Percentiles rank a stretch among this genome's conserved stretches.
Conservation (phyloP, 441 rosid species). For the Brassica hybrid region DNA sequence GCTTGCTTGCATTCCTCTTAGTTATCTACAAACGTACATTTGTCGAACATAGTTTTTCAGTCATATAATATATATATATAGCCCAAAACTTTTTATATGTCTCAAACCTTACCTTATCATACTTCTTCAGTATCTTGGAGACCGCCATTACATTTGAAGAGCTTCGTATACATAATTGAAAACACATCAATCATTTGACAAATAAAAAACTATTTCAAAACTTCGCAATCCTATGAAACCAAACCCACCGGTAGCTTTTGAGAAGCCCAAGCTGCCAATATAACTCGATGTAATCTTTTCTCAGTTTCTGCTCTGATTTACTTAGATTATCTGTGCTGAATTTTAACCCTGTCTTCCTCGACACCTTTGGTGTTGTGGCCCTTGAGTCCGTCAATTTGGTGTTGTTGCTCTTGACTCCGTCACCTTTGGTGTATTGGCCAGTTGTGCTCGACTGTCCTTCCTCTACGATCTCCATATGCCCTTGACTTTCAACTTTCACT, state of each 20-base stretch:
- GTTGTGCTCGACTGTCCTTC: conserved; percentile 49
- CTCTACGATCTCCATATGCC: conserved; percentile 52
- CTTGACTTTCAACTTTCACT: conserved; percentile 14
- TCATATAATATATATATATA: background rate
- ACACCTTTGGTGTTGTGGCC: conserved; percentile 31
- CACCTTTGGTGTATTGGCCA: conserved; percentile 17
- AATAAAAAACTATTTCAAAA: background rate
- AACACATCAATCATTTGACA: background rate
- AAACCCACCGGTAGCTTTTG: conserved; percentile 51
- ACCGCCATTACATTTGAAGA: conserved; percentile 51
- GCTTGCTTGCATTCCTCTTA: conserved; percentile 48
- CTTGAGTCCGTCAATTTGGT: conserved; percentile 39
- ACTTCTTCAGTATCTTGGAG: conserved; percentile 62
- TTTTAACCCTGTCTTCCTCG: conserved; percentile 33
- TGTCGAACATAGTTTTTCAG: conserved; percentile 22
- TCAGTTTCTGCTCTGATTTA: conserved; percentile 41
- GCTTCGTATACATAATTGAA: conserved; percentile 26
- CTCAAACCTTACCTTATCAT: conserved; percentile 56
- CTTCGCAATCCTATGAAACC: background rate
- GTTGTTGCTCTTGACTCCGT: conserved; percentile 44
- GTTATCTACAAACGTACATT: conserved; percentile 45
- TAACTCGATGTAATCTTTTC: conserved; percentile 48
- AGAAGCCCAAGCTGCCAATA: conserved; percentile 58
- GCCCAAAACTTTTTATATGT: background rate
- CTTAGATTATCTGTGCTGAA: conserved; percentile 42